phyloP scores from a whole-genome alignment of 1,284 basidiomycete species.

The Lentinula novae-zelandiae region DNA sequence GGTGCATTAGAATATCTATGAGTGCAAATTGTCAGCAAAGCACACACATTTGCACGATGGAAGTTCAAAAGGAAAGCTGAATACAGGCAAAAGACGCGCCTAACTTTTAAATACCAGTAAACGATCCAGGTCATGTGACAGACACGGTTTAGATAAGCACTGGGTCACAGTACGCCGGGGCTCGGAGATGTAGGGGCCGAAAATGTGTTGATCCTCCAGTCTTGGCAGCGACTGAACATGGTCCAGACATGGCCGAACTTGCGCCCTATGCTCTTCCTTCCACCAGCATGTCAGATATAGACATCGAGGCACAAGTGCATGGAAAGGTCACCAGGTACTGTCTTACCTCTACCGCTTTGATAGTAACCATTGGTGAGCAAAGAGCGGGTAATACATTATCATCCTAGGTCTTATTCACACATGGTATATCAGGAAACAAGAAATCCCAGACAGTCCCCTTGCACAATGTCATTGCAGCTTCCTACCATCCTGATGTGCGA shows the following conservation, averaged over 20 bases:
- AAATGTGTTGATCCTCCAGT: background rate
- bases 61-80: background rate
- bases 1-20: too few relatives aligned
- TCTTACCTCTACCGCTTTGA: background rate
- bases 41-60: background rate
- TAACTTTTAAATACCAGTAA: background rate
- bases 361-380: background rate
- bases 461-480: slow-evolving; percentile 50
- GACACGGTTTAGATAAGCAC: background rate
- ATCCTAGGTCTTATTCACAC: background rate
- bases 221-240: background rate
- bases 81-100: background rate
- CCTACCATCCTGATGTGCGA: slow-evolving; percentile 29
- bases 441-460: slow-evolving; percentile 32
- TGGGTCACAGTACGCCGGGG: background rate
- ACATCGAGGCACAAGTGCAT: background rate
- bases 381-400: background rate
- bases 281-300: background rate
- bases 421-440: background rate
- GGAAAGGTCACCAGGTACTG: background rate
- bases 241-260: background rate
- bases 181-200: background rate
- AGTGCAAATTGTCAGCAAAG: too few relatives aligned
- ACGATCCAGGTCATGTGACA: background rate
- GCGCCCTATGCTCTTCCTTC: background rate